Evolutionary conservation across 139 green algal species (phyloP).

Genomic region (Coelastrella sp.): DNA sequence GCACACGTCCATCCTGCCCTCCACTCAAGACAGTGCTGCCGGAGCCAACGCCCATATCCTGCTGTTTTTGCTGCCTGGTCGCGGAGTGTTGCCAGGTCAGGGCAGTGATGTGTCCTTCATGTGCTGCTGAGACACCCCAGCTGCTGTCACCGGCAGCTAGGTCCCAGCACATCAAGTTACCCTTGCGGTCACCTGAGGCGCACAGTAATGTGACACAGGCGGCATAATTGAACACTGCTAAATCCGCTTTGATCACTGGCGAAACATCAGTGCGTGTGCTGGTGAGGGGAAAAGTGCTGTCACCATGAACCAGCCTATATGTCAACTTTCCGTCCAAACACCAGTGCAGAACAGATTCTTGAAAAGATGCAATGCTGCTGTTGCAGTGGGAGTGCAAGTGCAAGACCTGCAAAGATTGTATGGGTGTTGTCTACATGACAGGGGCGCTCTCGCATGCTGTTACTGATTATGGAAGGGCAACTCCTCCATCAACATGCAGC

Average conservation of each 20-base stretch:
- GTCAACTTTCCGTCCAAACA: too few relatives aligned
- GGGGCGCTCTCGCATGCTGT: too few relatives aligned
- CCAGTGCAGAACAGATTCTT: too few relatives aligned
- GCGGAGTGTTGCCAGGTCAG: constrained; percentile 63
- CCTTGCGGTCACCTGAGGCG: constrained; percentile 74
- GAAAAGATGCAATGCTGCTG: too few relatives aligned
- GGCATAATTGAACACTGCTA: background rate
- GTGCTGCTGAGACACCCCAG: constrained; percentile 65
- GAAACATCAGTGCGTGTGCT: background rate
- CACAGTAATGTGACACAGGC: background rate
- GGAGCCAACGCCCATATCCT: background rate
- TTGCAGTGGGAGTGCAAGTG: too few relatives aligned
- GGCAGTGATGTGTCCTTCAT: constrained; percentile 81
- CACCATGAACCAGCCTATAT: too few relatives aligned
- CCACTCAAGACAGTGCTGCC: constrained; percentile 48
- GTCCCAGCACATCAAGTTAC: constrained; percentile 76
- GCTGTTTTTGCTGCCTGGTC: constrained; percentile 1
- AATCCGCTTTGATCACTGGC: background rate
- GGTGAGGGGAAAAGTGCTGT: too few relatives aligned
- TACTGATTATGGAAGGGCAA: too few relatives aligned
- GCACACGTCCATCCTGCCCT: constrained; percentile 72
- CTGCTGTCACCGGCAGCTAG: constrained; percentile 23
- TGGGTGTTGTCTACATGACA: too few relatives aligned
- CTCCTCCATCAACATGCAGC: background rate
- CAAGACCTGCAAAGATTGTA: too few relatives aligned